These are phyloP conservation scores for Ballota nigra DNA, from an alignment of 257 asterid species.

Conservation along the genomic window DNA sequence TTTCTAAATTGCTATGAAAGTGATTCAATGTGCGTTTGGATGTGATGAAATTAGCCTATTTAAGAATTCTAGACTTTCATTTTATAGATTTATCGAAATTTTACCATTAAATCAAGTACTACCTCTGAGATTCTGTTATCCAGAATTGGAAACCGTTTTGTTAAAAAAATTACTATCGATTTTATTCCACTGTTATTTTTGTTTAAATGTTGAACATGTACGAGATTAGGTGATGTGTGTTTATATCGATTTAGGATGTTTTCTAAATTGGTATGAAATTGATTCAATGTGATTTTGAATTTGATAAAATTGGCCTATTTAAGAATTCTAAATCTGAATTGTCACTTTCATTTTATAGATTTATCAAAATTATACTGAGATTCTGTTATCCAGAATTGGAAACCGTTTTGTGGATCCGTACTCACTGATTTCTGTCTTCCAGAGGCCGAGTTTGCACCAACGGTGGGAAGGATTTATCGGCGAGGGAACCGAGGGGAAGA, in stretches of 20 bases:
- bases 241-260: too few species aligned
- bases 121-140: too few species aligned
- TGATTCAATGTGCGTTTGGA: neutral
- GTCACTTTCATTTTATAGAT: neutral
- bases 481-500: conserved; percentile 50
- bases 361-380: too few species aligned
- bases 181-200: too few species aligned
- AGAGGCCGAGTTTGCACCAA: conserved; percentile 72
- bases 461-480: conserved; percentile 76
- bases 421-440: conserved; percentile 12
- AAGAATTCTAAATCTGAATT: neutral
- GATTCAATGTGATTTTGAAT: neutral
- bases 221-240: neutral
- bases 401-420: neutral
- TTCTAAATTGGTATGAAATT: neutral
- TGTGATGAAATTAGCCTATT: neutral
- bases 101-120: too few species aligned
- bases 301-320: neutral
- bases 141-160: too few species aligned
- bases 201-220: neutral
- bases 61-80: too few species aligned
- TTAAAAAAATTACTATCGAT: too few species aligned
- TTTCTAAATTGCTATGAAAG: too few species aligned
- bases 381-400: neutral
- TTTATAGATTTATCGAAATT: too few species aligned